Evolutionary conservation across 2,329 filamentous ascomycete genomes (phyloP).

Genomic region (Aspergillus sojae): DNA sequence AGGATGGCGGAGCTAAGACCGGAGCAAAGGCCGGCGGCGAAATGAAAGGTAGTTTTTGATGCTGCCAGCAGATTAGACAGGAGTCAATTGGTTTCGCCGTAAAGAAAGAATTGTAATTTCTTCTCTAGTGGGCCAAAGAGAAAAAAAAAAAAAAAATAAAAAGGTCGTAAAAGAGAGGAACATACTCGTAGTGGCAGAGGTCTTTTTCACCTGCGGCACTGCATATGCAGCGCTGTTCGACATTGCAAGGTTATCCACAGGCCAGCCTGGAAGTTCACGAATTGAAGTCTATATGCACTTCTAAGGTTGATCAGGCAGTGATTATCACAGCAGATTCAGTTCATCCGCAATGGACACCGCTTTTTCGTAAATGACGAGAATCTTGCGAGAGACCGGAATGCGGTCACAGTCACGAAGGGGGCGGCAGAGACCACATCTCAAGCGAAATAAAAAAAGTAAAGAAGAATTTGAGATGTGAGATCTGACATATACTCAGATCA

Average conservation of each 20-base stretch:
- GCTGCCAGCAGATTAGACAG: slow-evolving; percentile 26
- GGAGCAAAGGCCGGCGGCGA: slow-evolving; percentile 82
- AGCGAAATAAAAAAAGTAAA: neutral
- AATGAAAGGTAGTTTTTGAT: slow-evolving; percentile 68
- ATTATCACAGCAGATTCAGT: neutral
- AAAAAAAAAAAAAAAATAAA: neutral
- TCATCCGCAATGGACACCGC: slow-evolving; percentile 7
- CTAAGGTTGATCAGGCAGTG: neutral
- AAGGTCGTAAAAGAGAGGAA: neutral
- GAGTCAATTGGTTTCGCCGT: neutral
- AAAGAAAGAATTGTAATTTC: neutral
- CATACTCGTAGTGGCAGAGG: slow-evolving; percentile 33
- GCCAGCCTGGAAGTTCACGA: slow-evolving; percentile 8
- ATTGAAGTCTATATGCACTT: neutral
- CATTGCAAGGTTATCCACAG: slow-evolving; percentile 24
- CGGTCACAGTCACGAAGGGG: slow-evolving; percentile 12
- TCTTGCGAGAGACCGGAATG: slow-evolving; percentile 11
- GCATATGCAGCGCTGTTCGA: slow-evolving; percentile 34
- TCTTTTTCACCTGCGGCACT: slow-evolving; percentile 33
- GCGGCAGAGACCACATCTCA: slow-evolving; percentile 12
- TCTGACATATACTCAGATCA: neutral
- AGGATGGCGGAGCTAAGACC: slow-evolving; percentile 86
- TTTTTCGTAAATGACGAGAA: neutral
- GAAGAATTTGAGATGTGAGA: neutral
- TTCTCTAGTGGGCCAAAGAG: neutral